Conservation (phyloP, 805 yeast genomes). For the Cyberlindnera suaveolens region DNA sequence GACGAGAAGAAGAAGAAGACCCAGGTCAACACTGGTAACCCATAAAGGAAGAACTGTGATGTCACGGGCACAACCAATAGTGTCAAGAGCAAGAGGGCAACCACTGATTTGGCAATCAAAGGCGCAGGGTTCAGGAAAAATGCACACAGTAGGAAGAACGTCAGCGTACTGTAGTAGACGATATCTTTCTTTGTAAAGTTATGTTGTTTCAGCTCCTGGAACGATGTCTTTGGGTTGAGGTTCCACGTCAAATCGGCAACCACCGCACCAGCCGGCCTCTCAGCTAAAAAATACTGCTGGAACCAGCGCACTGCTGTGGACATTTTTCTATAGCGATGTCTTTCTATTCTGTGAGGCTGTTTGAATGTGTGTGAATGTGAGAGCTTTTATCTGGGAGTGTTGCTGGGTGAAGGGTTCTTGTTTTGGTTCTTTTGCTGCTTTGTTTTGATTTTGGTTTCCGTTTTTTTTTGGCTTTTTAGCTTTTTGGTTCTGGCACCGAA, state of each 20-base stretch:
- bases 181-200: slow-evolving; percentile 43
- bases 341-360: background rate
- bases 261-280: slow-evolving; percentile 42
- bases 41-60: slow-evolving; percentile 77
- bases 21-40: slow-evolving; percentile 83
- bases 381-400: background rate
- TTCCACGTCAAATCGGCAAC: slow-evolving; percentile 47
- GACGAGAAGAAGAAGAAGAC: slow-evolving; percentile 74
- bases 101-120: slow-evolving; percentile 30
- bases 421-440: background rate
- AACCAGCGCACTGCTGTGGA: slow-evolving; percentile 29
- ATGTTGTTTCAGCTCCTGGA: slow-evolving; percentile 36
- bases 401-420: background rate
- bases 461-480: too few species aligned
- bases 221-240: slow-evolving; percentile 36
- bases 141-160: slow-evolving; percentile 50
- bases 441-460: too few species aligned
- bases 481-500: too few species aligned
- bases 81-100: slow-evolving; percentile 33
- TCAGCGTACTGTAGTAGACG: slow-evolving; percentile 43
- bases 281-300: slow-evolving; percentile 46
- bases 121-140: slow-evolving; percentile 52
- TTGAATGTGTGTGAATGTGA: background rate
- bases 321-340: slow-evolving; percentile 1
- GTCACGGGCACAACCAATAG: slow-evolving; percentile 66